Evolutionary conservation across 2,329 filamentous ascomycete species (phyloP).

Genomic region (Leptographium wingfieldii): DNA sequence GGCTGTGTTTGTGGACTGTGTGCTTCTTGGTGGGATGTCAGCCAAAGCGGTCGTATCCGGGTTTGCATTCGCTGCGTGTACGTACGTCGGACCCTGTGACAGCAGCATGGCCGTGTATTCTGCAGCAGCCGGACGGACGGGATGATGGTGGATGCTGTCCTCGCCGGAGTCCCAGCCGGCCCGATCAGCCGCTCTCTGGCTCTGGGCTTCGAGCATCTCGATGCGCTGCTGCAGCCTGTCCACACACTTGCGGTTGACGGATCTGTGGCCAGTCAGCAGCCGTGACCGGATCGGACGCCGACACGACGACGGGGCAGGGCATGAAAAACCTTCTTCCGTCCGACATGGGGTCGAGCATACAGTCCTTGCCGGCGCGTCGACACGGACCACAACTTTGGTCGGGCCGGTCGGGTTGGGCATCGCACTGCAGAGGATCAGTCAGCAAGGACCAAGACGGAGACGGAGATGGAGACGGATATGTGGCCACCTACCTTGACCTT

Average conservation of each 20-base stretch:
- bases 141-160: background rate
- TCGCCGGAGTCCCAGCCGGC: background rate
- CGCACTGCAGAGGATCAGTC: constrained; percentile 1
- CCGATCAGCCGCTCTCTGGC: background rate
- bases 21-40: background rate
- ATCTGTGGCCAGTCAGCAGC: background rate
- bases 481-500: constrained; percentile 4
- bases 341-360: constrained; percentile 3
- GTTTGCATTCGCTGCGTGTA: background rate
- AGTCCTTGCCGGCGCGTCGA: constrained; percentile 3
- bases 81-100: background rate
- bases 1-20: background rate
- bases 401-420: background rate
- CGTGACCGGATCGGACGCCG: background rate
- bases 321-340: constrained; percentile 1
- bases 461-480: background rate
- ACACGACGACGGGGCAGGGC: too few relatives aligned
- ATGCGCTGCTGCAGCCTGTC: constrained; percentile 6
- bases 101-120: background rate
- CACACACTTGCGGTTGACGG: constrained; percentile 1
- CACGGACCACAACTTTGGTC: constrained; percentile 3
- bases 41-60: too few relatives aligned
- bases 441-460: background rate
- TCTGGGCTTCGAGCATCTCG: constrained; percentile 3
- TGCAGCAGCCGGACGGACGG: background rate